Conservation (phyloP, 2,329 filamentous ascomycete species). For the Westerdykella ornata region DNA sequence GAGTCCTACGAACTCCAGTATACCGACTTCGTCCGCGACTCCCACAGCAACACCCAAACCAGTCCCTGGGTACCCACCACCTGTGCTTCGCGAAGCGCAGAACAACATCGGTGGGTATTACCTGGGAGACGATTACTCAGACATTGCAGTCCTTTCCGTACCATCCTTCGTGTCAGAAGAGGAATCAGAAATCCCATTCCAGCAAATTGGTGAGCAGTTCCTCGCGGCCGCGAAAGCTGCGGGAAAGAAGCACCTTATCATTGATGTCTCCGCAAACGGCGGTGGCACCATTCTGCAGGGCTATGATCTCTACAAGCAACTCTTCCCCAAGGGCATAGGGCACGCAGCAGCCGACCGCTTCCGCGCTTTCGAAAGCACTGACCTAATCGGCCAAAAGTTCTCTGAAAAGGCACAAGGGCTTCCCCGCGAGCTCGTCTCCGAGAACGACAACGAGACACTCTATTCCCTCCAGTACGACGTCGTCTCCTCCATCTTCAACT, state of each 20-base stretch:
- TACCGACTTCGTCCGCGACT: slow-evolving; percentile 15
- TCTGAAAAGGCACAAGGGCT: slow-evolving; percentile 28
- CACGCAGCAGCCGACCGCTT: slow-evolving; percentile 48
- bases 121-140: slow-evolving; percentile 41
- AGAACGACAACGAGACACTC: slow-evolving; percentile 35
- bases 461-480: slow-evolving; percentile 25
- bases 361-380: slow-evolving; percentile 45
- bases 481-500: slow-evolving; percentile 42
- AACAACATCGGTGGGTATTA: slow-evolving; percentile 46
- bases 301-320: slow-evolving; percentile 55
- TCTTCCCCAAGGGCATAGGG: slow-evolving; percentile 46
- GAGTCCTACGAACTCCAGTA: slow-evolving; percentile 12
- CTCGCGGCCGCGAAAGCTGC: slow-evolving; percentile 41
- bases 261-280: slow-evolving; percentile 54
- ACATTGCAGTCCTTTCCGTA: slow-evolving; percentile 43
- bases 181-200: slow-evolving; percentile 34
- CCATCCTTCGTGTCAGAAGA: slow-evolving; percentile 37
- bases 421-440: slow-evolving; percentile 25
- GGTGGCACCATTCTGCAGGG: slow-evolving; percentile 56
- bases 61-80: slow-evolving; percentile 42
- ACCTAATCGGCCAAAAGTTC: slow-evolving; percentile 40
- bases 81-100: slow-evolving; percentile 36
- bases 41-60: slow-evolving; percentile 21
- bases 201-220: slow-evolving; percentile 38
- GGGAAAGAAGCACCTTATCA: slow-evolving; percentile 54